These are phyloP conservation scores for Phellopilus nigrolimitatus DNA, from an alignment of 1,284 basidiomycete genomes.

Conservation along the genomic window DNA sequence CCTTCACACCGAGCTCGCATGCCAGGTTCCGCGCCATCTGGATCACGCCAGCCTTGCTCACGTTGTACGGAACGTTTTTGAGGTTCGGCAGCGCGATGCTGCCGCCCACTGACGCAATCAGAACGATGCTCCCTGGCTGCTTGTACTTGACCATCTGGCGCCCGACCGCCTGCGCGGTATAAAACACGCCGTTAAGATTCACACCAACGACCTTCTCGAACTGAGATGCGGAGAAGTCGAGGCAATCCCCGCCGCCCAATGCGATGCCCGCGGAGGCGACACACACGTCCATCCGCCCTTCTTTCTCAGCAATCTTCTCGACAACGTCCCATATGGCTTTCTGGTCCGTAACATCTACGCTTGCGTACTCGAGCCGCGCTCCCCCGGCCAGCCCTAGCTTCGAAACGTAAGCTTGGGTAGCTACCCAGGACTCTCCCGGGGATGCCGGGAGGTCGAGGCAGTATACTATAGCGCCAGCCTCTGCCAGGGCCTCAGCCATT, in stretches of 20 bases:
- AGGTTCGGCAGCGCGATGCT: constrained; percentile 79
- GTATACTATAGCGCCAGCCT: too few relatives aligned
- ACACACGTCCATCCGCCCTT: constrained; percentile 66
- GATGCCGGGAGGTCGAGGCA: too few relatives aligned
- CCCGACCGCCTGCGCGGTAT: constrained; percentile 35
- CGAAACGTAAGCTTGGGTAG: too few relatives aligned
- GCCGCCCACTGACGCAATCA: constrained; percentile 85
- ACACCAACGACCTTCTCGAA: constrained; percentile 71
- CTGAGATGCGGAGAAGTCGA: constrained; percentile 65
- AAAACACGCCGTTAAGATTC: constrained; percentile 73
- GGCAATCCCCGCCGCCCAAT: constrained; percentile 39
- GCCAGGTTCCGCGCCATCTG: constrained; percentile 39
- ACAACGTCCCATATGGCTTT: too few relatives aligned
- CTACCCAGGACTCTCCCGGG: too few relatives aligned
- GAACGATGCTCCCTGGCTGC: constrained; percentile 72
- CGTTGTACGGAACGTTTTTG: too few relatives aligned
- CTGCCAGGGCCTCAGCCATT: too few relatives aligned
- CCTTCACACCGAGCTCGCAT: constrained; percentile 36
- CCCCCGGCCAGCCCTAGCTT: too few relatives aligned
- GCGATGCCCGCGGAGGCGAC: constrained; percentile 75
- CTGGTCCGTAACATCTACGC: too few relatives aligned
- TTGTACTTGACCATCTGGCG: constrained; percentile 68
- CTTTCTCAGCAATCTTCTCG: constrained; percentile 55
- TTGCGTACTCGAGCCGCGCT: too few relatives aligned
- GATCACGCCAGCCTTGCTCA: constrained; percentile 36